These are phyloP conservation scores for Fistulifera solaris DNA, from an alignment of 108 stramenopile species.

Conservation along the genomic window DNA sequence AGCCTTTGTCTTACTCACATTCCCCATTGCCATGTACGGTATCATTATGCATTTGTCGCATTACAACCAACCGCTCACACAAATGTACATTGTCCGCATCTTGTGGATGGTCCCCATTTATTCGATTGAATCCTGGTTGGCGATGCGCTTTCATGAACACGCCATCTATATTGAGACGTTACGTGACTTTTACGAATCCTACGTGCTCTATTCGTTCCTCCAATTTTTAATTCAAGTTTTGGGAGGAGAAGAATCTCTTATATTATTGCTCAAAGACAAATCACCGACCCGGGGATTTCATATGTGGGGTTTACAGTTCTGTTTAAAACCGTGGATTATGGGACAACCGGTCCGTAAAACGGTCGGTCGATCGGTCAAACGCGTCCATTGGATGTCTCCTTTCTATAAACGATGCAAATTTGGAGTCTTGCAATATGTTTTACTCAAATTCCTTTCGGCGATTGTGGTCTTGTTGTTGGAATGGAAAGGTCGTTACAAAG, in stretches of 20 bases:
- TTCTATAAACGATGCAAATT: conserved; percentile 84
- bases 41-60: conserved; percentile 80
- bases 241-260: conserved; percentile 81
- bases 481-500: conserved; percentile 67
- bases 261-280: conserved; percentile 84
- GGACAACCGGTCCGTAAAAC: conserved; percentile 67
- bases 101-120: conserved; percentile 95
- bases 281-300: conserved; percentile 76
- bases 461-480: conserved; percentile 59
- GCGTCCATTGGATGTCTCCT: conserved; percentile 80
- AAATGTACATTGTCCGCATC: conserved; percentile 80
- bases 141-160: conserved; percentile 65
- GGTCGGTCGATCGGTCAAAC: conserved; percentile 36
- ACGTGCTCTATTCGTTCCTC: conserved; percentile 88
- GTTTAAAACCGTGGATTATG: conserved; percentile 86
- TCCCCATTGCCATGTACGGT: conserved; percentile 79
- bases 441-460: conserved; percentile 65
- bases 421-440: conserved; percentile 90
- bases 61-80: conserved; percentile 82
- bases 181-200: conserved; percentile 84
- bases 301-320: conserved; percentile 75
- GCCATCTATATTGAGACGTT: conserved; percentile 81
- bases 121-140: conserved; percentile 71
- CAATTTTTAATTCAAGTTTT: conserved; percentile 87
- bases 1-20: conserved; percentile 81